These are phyloP conservation scores for Globisporangium takayamanum DNA, from an alignment of 352 stramenopile species.

Conservation along the genomic window DNA sequence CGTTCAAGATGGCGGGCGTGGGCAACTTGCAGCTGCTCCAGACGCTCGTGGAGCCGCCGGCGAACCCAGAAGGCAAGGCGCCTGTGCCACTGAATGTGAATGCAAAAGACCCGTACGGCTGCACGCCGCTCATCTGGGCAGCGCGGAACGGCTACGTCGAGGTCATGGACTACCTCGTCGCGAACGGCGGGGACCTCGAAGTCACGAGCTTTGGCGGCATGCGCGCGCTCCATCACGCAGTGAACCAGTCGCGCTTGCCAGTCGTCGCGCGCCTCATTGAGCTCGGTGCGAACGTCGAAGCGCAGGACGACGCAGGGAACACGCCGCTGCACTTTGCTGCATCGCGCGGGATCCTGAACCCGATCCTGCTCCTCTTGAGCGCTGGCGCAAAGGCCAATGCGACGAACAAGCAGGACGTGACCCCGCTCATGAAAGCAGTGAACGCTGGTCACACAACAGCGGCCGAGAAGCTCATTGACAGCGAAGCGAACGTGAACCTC, in stretches of 20 bases:
- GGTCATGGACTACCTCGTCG: slow-evolving; percentile 68
- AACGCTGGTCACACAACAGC: slow-evolving; percentile 72
- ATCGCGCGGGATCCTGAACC: slow-evolving; percentile 79
- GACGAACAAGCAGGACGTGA: slow-evolving; percentile 67
- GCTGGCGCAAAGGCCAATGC: slow-evolving; percentile 77
- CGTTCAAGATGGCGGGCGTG: slow-evolving; percentile 80
- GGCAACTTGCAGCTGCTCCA: slow-evolving; percentile 69
- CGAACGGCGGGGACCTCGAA: slow-evolving; percentile 65
- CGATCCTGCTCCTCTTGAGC: slow-evolving; percentile 65
- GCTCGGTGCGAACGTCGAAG: slow-evolving; percentile 64
- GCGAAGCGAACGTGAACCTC: slow-evolving; percentile 57
- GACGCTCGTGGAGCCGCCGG: slow-evolving; percentile 52
- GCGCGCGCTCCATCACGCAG: slow-evolving; percentile 75
- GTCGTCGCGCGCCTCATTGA: slow-evolving; percentile 68
- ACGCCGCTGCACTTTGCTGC: slow-evolving; percentile 81
- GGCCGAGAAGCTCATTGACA: slow-evolving; percentile 86
- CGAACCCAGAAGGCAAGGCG: slow-evolving; percentile 30
- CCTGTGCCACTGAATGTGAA: slow-evolving; percentile 62
- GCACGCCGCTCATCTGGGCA: slow-evolving; percentile 74
- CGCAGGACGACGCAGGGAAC: slow-evolving; percentile 82
- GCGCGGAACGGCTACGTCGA: slow-evolving; percentile 82
- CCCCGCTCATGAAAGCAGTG: slow-evolving; percentile 82
- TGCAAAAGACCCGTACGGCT: slow-evolving; percentile 73
- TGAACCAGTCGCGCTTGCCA: slow-evolving; percentile 68
- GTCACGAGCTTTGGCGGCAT: slow-evolving; percentile 69